Conservation (phyloP, 495 filamentous ascomycete genomes). For the Daldinia decipiens region DNA sequence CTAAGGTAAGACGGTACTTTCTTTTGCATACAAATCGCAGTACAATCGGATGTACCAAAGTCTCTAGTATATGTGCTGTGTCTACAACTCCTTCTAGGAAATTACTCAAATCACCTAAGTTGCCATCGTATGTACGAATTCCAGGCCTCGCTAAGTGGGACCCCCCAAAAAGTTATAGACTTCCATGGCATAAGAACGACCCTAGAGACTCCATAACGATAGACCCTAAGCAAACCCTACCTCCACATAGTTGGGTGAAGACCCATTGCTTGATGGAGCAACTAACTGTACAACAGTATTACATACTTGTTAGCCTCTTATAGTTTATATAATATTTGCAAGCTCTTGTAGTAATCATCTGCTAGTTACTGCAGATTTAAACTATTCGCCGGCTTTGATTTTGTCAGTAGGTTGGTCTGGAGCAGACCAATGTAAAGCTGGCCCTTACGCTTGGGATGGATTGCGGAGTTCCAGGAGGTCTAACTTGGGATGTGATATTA, state of each 20-base stretch:
- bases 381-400: not conserved
- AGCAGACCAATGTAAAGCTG: not conserved
- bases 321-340: not conserved
- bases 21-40: no score
- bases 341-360: not conserved
- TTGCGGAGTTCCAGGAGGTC: not conserved
- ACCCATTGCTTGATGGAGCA: conserved; percentile 2
- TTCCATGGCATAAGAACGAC: not conserved
- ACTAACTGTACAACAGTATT: not conserved
- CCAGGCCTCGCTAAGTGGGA: not conserved
- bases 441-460: not conserved
- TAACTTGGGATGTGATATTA: not conserved
- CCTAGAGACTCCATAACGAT: conserved; percentile 1
- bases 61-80: not conserved
- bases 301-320: not conserved
- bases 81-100: not conserved
- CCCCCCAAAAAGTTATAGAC: not conserved
- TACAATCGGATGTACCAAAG: no score
- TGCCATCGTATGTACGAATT: no score
- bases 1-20: no score
- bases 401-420: not conserved
- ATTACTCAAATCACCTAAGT: no score
- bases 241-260: not conserved
- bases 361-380: not conserved
- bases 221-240: conserved; percentile 8